Evolutionary conservation across 345 rosid genomes (phyloP).

Genomic region (Erucastrum elatum): DNA sequence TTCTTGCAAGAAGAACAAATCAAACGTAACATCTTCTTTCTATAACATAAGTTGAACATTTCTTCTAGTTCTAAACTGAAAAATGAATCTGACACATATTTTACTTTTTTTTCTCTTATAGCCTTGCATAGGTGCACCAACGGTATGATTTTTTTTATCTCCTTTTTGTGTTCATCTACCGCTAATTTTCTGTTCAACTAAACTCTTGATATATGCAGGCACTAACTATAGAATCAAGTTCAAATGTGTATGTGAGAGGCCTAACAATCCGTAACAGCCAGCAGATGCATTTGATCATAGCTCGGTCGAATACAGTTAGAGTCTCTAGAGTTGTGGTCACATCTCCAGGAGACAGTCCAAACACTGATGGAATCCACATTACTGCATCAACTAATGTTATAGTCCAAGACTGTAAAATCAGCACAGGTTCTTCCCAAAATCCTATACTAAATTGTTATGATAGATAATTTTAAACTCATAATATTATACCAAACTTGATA

Average conservation of each 20-base stretch:
- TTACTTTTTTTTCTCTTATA: constrained; percentile 43
- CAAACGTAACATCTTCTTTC: constrained; percentile 23
- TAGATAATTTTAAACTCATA: background rate
- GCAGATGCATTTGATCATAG: constrained; percentile 86
- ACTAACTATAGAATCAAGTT: constrained; percentile 88
- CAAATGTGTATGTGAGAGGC: constrained; percentile 66
- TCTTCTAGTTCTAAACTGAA: background rate
- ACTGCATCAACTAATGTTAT: constrained; percentile 72
- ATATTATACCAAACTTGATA: constrained; percentile 2
- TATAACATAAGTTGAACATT: background rate
- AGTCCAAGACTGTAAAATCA: constrained; percentile 85
- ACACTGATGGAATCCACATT: constrained; percentile 94
- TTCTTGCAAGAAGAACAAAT: constrained; percentile 88
- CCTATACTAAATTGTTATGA: background rate
- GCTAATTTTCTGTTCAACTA: constrained; percentile 2
- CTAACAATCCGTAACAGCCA: constrained; percentile 89
- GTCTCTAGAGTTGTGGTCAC: constrained; percentile 65
- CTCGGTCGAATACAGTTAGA: constrained; percentile 62
- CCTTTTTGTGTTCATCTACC: constrained; percentile 2
- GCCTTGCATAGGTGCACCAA: constrained; percentile 95
- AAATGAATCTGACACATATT: constrained; percentile 24
- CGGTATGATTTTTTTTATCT: constrained; percentile 49
- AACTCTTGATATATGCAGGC: constrained; percentile 56
- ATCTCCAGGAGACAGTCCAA: constrained; percentile 91
- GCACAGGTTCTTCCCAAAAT: constrained; percentile 65